phyloP scores from a whole-genome alignment of 129 eudicot genomes.

The Dittrichia graveolens region DNA sequence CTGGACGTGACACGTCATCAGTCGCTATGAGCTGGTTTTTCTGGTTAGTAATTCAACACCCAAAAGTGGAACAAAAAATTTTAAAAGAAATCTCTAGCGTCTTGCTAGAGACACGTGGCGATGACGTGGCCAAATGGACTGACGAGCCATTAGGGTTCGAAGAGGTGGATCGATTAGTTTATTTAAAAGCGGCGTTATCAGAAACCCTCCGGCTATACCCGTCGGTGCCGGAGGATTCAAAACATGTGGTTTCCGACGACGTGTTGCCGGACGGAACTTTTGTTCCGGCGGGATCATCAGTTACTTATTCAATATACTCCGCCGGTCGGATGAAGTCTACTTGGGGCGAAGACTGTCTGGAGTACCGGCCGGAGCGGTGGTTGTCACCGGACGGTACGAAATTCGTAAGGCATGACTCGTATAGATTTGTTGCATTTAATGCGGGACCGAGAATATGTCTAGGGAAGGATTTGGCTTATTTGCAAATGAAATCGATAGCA shows the following conservation, averaged over 20 bases:
- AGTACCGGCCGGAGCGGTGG: constrained; percentile 82
- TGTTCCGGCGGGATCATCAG: constrained; percentile 76
- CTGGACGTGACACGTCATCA: constrained; percentile 98
- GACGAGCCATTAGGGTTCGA: constrained; percentile 68
- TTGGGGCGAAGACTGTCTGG: constrained; percentile 84
- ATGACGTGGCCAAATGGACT: constrained; percentile 58
- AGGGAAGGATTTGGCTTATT: constrained; percentile 75
- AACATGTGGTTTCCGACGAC: constrained; percentile 71
- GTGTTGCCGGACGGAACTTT: constrained; percentile 82
- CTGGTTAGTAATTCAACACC: constrained; percentile 71
- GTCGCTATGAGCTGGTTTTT: constrained; percentile 97
- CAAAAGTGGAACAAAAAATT: constrained; percentile 64
- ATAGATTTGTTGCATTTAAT: constrained; percentile 73
- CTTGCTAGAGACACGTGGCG: constrained; percentile 82
- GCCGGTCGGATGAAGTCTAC: constrained; percentile 74
- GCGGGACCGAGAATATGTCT: constrained; percentile 85
- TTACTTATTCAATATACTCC: constrained; percentile 80
- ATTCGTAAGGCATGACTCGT: constrained; percentile 57
- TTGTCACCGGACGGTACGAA: constrained; percentile 52
- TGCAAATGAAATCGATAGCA: constrained; percentile 86
- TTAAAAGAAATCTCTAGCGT: constrained; percentile 56
- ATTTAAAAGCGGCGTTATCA: constrained; percentile 72
- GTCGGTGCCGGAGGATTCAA: constrained; percentile 89
- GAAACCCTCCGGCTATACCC: constrained; percentile 84
- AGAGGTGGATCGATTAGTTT: constrained; percentile 73